Evolutionary conservation across 441 rosid genomes (phyloP).

Genomic region (Jatropha podagrica): DNA sequence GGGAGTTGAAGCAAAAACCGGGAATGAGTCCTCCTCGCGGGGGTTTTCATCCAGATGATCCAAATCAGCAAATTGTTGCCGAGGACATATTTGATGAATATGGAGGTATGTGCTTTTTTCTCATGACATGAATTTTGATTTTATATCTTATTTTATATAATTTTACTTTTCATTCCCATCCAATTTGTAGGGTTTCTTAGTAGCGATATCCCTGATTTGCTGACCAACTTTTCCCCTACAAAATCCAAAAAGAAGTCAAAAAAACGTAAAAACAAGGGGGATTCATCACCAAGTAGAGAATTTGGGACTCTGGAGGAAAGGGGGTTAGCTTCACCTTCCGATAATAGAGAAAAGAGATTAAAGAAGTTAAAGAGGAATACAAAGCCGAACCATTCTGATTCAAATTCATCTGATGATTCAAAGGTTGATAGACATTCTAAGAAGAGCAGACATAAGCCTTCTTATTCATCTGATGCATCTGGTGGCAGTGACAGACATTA

Average conservation of each 20-base stretch:
- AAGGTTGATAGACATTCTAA: slow-evolving; percentile 30
- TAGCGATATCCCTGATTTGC: slow-evolving; percentile 60
- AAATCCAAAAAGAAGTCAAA: slow-evolving; percentile 49
- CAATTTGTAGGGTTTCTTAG: slow-evolving; percentile 69
- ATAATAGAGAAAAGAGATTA: slow-evolving; percentile 35
- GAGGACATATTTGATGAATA: slow-evolving; percentile 96
- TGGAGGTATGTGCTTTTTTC: slow-evolving; percentile 54
- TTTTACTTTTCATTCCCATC: slow-evolving; percentile 14
- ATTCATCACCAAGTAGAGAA: slow-evolving; percentile 37
- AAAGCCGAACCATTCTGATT: slow-evolving; percentile 39
- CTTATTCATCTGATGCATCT: slow-evolving; percentile 34
- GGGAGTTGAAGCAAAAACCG: slow-evolving; percentile 96
- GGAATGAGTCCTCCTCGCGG: slow-evolving; percentile 98
- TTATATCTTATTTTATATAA: background rate
- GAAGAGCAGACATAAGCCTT: slow-evolving; percentile 36
- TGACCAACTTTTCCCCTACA: slow-evolving; percentile 46
- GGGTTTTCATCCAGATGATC: slow-evolving; percentile 83
- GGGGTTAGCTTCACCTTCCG: slow-evolving; percentile 40
- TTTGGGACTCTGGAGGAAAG: slow-evolving; percentile 28
- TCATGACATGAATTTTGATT: background rate
- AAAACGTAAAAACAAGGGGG: slow-evolving; percentile 47
- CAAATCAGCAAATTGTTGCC: slow-evolving; percentile 96
- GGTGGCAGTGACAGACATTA: slow-evolving; percentile 21
- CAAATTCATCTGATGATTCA: slow-evolving; percentile 39
- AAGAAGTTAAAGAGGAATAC: slow-evolving; percentile 44